A percentile compares a stretch with the other conserved stretches of the same genome.
Evolutionary conservation across 2,329 filamentous ascomycete genomes (phyloP).

Genomic region (Pseudocercospora ulei): DNA sequence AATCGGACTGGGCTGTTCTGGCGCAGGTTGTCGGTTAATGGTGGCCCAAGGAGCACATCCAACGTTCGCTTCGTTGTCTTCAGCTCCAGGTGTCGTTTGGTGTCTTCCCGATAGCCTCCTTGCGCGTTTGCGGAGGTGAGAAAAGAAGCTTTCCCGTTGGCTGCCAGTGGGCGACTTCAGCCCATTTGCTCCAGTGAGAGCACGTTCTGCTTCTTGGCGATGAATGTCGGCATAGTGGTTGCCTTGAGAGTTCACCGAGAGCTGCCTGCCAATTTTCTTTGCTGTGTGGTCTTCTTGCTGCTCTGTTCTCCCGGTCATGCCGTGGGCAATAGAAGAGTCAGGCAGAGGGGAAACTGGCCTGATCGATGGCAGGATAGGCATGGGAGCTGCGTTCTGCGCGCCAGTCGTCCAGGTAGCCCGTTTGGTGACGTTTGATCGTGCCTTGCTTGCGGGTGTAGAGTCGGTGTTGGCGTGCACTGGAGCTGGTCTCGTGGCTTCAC

Average conservation of each 20-base stretch:
- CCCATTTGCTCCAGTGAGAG: constrained; percentile 70
- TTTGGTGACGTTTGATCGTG: constrained; percentile 59
- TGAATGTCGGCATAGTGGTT: constrained; percentile 89
- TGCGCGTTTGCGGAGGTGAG: constrained; percentile 86
- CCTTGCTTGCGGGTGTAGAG: constrained; percentile 37
- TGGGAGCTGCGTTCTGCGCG: constrained; percentile 62
- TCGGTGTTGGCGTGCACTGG: constrained; percentile 41
- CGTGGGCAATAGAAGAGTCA: constrained; percentile 82
- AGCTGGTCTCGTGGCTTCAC: constrained; percentile 37
- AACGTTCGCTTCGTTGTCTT: constrained; percentile 86
- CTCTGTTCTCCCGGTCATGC: constrained; percentile 52
- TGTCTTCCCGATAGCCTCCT: constrained; percentile 85
- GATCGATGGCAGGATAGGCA: constrained; percentile 92
- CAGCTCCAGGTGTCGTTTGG: constrained; percentile 66
- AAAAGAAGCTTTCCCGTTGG: constrained; percentile 95
- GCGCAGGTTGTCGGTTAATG: constrained; percentile 66
- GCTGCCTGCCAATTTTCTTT: constrained; percentile 90
- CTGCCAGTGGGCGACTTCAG: constrained; percentile 66
- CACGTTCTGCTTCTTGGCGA: constrained; percentile 80
- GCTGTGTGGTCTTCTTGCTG: constrained; percentile 50
- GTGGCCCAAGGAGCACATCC: constrained; percentile 77
- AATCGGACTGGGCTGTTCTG: constrained; percentile 46
- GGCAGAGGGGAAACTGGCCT: constrained; percentile 93
- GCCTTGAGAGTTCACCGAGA: constrained; percentile 82
- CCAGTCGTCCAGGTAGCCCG: constrained; percentile 90